Evolutionary conservation across 2,329 filamentous ascomycete species (phyloP).

Genomic region (Fusarium newnesense): DNA sequence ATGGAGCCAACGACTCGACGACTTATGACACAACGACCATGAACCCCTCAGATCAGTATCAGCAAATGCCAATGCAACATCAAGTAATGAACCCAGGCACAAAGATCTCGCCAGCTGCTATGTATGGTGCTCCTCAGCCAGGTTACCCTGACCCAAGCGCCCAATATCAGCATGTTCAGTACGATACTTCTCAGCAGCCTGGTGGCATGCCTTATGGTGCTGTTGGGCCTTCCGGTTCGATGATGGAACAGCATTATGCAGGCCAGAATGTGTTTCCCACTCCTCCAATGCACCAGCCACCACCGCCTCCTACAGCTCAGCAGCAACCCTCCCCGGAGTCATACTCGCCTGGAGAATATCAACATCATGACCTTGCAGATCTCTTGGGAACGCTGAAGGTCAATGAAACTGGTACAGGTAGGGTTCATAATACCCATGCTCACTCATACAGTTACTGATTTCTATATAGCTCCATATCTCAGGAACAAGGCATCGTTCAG

Average conservation of each 20-base stretch:
- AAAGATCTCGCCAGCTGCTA: slow-evolving; percentile 54
- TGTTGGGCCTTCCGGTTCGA: slow-evolving; percentile 59
- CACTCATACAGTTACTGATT: slow-evolving; percentile 3
- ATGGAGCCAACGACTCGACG: slow-evolving; percentile 56
- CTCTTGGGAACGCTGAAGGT: slow-evolving; percentile 88
- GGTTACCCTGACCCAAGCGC: slow-evolving; percentile 59
- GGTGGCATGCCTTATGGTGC: slow-evolving; percentile 64
- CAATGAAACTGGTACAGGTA: slow-evolving; percentile 86
- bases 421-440: slow-evolving; percentile 43
- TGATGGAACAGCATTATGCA: slow-evolving; percentile 64
- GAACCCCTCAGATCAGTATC: slow-evolving; percentile 49
- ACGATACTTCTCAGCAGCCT: slow-evolving; percentile 57
- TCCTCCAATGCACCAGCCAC: slow-evolving; percentile 53
- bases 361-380: slow-evolving; percentile 78
- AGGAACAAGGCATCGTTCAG: slow-evolving; percentile 67
- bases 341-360: slow-evolving; percentile 71
- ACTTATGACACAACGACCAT: slow-evolving; percentile 49
- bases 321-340: slow-evolving; percentile 56
- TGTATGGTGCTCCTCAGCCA: slow-evolving; percentile 61
- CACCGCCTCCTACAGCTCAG: slow-evolving; percentile 36
- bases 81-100: slow-evolving; percentile 54
- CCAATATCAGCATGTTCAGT: slow-evolving; percentile 60
- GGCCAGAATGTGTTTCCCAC: slow-evolving; percentile 64
- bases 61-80: slow-evolving; percentile 64
- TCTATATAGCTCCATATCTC: slow-evolving; percentile 79